These are phyloP conservation scores for Uncinocarpus reesii DNA, from an alignment of 2,329 filamentous ascomycete species.

Conservation along the genomic window DNA sequence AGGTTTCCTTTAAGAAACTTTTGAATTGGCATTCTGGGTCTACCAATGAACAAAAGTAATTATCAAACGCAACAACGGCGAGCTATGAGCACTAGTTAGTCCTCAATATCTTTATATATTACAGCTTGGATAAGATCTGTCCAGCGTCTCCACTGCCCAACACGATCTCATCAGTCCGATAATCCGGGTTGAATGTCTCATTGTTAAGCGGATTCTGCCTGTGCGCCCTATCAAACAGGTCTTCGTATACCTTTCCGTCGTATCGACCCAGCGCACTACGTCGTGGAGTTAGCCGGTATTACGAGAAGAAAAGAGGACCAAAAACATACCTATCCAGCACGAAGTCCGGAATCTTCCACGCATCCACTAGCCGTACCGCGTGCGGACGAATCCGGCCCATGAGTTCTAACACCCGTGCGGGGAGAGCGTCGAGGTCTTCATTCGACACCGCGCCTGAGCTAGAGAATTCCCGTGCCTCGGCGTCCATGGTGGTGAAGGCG, in stretches of 20 bases:
- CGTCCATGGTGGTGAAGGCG: slow-evolving; percentile 39
- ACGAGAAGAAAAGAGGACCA: neutral
- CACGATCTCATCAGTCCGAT: slow-evolving; percentile 41
- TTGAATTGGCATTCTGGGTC: no score
- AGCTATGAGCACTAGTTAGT: no score
- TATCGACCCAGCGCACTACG: slow-evolving; percentile 41
- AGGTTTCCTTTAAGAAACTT: no score
- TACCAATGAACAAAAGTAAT: no score
- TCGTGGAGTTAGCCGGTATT: no score
- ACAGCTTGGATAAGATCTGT: slow-evolving; percentile 17
- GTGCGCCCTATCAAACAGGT: slow-evolving; percentile 44
- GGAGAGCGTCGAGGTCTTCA: slow-evolving; percentile 34
- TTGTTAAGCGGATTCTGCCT: slow-evolving; percentile 43
- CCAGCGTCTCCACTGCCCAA: slow-evolving; percentile 36
- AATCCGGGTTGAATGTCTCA: slow-evolving; percentile 43
- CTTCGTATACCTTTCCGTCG: slow-evolving; percentile 46
- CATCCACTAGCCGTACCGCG: slow-evolving; percentile 43
- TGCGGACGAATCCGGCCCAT: slow-evolving; percentile 43
- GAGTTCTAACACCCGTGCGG: slow-evolving; percentile 35
- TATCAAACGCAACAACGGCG: no score
- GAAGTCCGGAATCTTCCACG: slow-evolving; percentile 46
- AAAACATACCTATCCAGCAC: slow-evolving; percentile 34
- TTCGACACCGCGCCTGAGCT: slow-evolving; percentile 36
- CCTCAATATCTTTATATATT: slow-evolving; percentile 1
- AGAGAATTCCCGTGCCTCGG: slow-evolving; percentile 37